Base-by-base conservation (phyloP, 371 early-diverging fungal species). In the Saksenaea oblongispora region DNA sequence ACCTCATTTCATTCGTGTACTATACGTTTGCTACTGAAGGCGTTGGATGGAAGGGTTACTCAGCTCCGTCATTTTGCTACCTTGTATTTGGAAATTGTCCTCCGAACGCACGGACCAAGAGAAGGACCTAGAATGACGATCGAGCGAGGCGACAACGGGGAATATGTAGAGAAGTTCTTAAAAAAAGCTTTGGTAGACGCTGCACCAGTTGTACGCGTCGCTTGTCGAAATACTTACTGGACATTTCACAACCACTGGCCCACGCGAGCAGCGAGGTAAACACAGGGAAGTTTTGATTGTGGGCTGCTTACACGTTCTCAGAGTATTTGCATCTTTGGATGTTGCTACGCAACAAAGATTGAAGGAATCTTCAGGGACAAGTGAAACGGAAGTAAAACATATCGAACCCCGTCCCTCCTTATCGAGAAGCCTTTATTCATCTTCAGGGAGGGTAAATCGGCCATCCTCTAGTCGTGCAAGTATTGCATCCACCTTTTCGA, bases 201-300 rank as follows among this genome's bases (percentile, higher is more conserved):
- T n/a, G 55, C 66, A 15, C 69, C 73, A 15, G 47, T 34, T 18
- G 73, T 72, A 7, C 54, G 69, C 7, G 64, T 63, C 15, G 36
- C 59, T 0, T 31, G 57, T 13, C 58, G 69, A 37, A 54, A 61
- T 57, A 26, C 51, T 13, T 65, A 54, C 68, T 55, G 61, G 60
- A 3, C 75, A 39, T 58, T 57, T 34, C 39, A 51, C 47, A 41
- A 17, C 0, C 57, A 69, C 35, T 80, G 75, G 78, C 70, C 68
- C 17, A 62, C 42, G 10, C 39, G 47, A 3, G 72, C 73, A 34
- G 62, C 67, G 27, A 75, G 57, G 73, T 74, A 69, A 67, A 59
- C 7, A 10, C 10, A 42, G 26, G 7, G 22, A 10, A 58, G 34
- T 54, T 8, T 34, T 31, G 18, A 34, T 26, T 26, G 26, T 58